Evolutionary conservation across 2,329 filamentous ascomycete genomes (phyloP).

Genomic region (Cryphonectria radicalis): DNA sequence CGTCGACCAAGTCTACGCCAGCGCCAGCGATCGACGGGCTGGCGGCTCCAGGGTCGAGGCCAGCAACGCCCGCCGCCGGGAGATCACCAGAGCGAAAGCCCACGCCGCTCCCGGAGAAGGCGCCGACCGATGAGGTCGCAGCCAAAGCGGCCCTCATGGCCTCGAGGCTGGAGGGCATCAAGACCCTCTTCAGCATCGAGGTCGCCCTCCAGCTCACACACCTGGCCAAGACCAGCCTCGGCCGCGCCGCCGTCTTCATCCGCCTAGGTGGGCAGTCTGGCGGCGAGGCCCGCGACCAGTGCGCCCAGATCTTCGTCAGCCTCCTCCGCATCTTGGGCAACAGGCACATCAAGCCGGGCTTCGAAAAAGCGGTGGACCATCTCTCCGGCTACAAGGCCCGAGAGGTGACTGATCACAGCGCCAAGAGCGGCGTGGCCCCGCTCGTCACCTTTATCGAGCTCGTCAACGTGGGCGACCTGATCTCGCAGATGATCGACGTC

Average conservation of each 20-base stretch:
- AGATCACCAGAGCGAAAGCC: slow-evolving; percentile 43
- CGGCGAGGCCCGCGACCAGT: slow-evolving; percentile 84
- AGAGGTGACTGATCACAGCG: slow-evolving; percentile 72
- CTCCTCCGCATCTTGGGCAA: slow-evolving; percentile 84
- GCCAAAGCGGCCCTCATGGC: slow-evolving; percentile 99
- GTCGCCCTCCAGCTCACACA: slow-evolving; percentile 90
- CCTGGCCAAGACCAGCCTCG: slow-evolving; percentile 83
- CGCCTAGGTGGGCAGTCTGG: slow-evolving; percentile 78
- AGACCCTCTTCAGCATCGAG: slow-evolving; percentile 94
- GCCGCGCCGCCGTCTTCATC: slow-evolving; percentile 83
- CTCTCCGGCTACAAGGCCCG: slow-evolving; percentile 90
- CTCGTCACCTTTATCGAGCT: slow-evolving; percentile 95
- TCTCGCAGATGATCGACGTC: slow-evolving; percentile 98
- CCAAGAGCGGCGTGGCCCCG: slow-evolving; percentile 75
- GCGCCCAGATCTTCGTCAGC: slow-evolving; percentile 83
- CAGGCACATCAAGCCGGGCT: slow-evolving; percentile 88
- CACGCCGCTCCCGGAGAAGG: slow-evolving; percentile 61
- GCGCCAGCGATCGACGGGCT: slow-evolving; percentile 36
- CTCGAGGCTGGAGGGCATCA: slow-evolving; percentile 90
- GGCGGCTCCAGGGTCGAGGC: slow-evolving; percentile 39
- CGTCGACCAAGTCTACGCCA: slow-evolving; percentile 41
- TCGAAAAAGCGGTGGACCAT: slow-evolving; percentile 90
- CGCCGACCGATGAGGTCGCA: slow-evolving; percentile 87
- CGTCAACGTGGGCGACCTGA: slow-evolving; percentile 96
- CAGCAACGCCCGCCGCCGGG: slow-evolving; percentile 54